Evolutionary conservation across 192 early-diverging fungal species (phyloP), one percentile per base, ranked within the genome.

Genomic region (Podila minutissima): DNA sequence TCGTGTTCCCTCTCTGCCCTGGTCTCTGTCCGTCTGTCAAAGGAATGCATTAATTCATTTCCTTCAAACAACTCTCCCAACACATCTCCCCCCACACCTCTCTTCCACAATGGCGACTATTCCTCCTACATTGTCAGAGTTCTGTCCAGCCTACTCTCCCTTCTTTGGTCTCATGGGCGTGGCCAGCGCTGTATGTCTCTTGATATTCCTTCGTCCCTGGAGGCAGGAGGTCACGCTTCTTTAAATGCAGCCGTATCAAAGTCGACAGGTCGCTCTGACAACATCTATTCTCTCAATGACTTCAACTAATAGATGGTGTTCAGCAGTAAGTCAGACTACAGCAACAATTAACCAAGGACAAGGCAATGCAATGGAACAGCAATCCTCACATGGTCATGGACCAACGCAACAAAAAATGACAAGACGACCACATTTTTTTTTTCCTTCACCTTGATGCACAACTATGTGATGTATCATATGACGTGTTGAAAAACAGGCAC

Each of bases 131-230:
- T 59, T 64, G 46, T 64, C 69, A n/a, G 74, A 75, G 19, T 71
- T 60, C 28, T 85, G 97, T 85, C 97, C 97, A 50, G 89, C 91
- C 61, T 99, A 93, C 83, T 92, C 97, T 64, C 93, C 97, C 55
- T 97, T 99, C 91, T 97, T 99, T 84, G 96, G 97, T 50, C 91
- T 95, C 59, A 92, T 94, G 59, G 98, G 98, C 22, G 94, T 94
- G 62, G 93, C 93, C 29, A 88, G 93, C 33, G 96, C 98, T 60
- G 96, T 97, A 83, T 4, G 67, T 68, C 49, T 50, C 35, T 24
- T 26, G 35, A 37, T 60, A 32, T 15, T 24, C n/a, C 20, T 37
- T 69, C 95, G 50, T 92, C 94, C 70, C 86, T 89, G 69, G 87
- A 84, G 85, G 88, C 86, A 87, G 85, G 46, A 17, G 3, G 29